Percentiles rank a stretch among this genome's conserved stretches.
phyloP scores from a whole-genome alignment of 2,329 filamentous ascomycete species.

The Lithohypha guttulata region DNA sequence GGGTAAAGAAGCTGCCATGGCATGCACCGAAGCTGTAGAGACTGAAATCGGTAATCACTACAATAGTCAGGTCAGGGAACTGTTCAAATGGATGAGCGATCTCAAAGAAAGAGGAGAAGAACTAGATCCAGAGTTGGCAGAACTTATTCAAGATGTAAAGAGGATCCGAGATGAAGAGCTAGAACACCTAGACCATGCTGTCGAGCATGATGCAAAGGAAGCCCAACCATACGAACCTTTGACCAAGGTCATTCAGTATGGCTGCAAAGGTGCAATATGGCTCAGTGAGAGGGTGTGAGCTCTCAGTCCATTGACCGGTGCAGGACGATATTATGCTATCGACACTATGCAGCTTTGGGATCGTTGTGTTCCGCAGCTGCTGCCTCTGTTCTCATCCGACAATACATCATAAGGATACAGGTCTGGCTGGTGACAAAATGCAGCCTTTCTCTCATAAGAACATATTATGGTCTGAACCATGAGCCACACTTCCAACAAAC shows the following conservation, averaged over 20 bases:
- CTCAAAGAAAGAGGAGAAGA: slow-evolving; percentile 71
- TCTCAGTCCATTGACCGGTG: background rate
- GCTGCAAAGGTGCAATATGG: slow-evolving; percentile 88
- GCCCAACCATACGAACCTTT: slow-evolving; percentile 83
- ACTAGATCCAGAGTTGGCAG: slow-evolving; percentile 64
- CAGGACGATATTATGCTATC: background rate
- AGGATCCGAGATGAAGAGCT: slow-evolving; percentile 89
- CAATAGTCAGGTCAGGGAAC: slow-evolving; percentile 73
- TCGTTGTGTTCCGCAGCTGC: no score
- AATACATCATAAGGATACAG: no score
- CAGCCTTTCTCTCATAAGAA: no score
- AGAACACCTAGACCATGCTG: slow-evolving; percentile 90
- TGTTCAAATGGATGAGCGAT: slow-evolving; percentile 69
- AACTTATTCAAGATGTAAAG: slow-evolving; percentile 62
- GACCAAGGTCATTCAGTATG: slow-evolving; percentile 76
- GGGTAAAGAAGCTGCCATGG: slow-evolving; percentile 92
- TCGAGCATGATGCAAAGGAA: slow-evolving; percentile 84
- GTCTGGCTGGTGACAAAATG: no score
- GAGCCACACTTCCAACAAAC: no score
- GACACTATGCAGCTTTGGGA: no score
- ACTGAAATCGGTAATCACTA: slow-evolving; percentile 96
- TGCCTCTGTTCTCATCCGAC: no score
- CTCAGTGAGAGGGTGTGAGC: slow-evolving; percentile 47
- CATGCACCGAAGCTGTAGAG: slow-evolving; percentile 95
- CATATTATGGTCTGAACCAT: no score